phyloP scores from a whole-genome alignment of 768 basidiomycete species.

The Aureoboletus auriporus region DNA sequence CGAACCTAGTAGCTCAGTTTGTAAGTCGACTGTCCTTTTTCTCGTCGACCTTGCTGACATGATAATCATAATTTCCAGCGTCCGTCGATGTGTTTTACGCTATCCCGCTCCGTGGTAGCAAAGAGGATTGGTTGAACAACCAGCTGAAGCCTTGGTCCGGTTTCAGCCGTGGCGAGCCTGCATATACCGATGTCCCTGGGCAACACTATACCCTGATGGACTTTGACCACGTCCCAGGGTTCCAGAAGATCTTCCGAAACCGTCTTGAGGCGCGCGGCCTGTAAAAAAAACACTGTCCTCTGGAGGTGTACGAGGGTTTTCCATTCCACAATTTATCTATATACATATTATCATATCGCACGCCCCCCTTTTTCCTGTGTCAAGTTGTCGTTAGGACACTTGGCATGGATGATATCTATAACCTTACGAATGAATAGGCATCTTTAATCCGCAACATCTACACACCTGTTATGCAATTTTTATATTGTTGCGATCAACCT shows the following conservation, averaged over 20 bases:
- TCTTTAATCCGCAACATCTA: no score
- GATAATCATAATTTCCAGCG: slow-evolving; percentile 2
- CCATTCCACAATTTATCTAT: no score
- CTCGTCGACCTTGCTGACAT: not conserved
- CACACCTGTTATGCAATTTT: no score
- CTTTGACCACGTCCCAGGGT: slow-evolving; percentile 27
- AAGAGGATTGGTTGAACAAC: slow-evolving; percentile 28
- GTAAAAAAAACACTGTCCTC: not conserved
- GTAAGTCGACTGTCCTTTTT: slow-evolving; percentile 13
- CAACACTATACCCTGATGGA: slow-evolving; percentile 31
- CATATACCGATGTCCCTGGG: slow-evolving; percentile 26
- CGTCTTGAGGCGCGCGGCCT: slow-evolving; percentile 26
- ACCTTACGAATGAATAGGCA: no score
- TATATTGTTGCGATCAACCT: no score
- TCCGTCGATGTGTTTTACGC: slow-evolving; percentile 26
- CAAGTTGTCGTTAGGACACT: no score
- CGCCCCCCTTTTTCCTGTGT: no score
- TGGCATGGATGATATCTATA: no score
- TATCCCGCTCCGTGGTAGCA: slow-evolving; percentile 25
- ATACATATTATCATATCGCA: no score
- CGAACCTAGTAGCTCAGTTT: slow-evolving; percentile 21
- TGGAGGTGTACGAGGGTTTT: no score
- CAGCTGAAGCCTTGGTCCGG: slow-evolving; percentile 25
- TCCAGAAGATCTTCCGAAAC: slow-evolving; percentile 27
- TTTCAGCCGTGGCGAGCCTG: slow-evolving; percentile 21